These are phyloP conservation scores for Monilinia laxa DNA, from an alignment of 2,329 filamentous ascomycete species.

Conservation along the genomic window DNA sequence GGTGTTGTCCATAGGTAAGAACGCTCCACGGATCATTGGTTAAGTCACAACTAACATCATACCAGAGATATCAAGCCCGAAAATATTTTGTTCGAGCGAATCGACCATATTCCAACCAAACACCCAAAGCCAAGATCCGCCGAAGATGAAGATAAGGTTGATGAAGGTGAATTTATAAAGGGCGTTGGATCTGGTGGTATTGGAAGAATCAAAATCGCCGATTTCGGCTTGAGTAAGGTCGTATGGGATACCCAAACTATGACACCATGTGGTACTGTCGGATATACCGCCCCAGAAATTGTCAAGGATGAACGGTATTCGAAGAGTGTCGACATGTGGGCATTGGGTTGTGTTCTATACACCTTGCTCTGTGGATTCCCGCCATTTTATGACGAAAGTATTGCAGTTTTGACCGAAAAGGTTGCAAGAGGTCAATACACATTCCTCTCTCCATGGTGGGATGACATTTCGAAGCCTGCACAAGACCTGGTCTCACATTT, in stretches of 20 bases:
- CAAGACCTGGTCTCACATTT: slow-evolving; percentile 94
- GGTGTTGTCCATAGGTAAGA: slow-evolving; percentile 95
- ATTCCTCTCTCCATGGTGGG: slow-evolving; percentile 98
- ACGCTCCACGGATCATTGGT: background rate
- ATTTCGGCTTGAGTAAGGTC: slow-evolving; percentile 96
- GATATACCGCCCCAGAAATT: slow-evolving; percentile 96
- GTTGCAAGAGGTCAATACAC: slow-evolving; percentile 96
- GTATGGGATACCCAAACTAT: slow-evolving; percentile 98
- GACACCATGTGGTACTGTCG: slow-evolving; percentile 98
- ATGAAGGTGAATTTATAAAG: slow-evolving; percentile 88
- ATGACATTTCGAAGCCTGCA: slow-evolving; percentile 92
- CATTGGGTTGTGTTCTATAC: slow-evolving; percentile 92
- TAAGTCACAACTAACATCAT: slow-evolving; percentile 40
- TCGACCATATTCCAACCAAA: slow-evolving; percentile 76
- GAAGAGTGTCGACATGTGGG: slow-evolving; percentile 99
- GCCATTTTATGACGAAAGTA: slow-evolving; percentile 97
- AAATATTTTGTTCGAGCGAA: slow-evolving; percentile 90
- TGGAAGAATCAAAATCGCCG: slow-evolving; percentile 93
- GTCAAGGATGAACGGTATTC: slow-evolving; percentile 99
- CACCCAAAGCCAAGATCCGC: slow-evolving; percentile 76
- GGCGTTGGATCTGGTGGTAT: slow-evolving; percentile 87
- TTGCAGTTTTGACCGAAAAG: slow-evolving; percentile 95
- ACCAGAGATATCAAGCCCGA: slow-evolving; percentile 95
- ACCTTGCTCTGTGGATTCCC: slow-evolving; percentile 96
- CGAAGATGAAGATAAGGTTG: slow-evolving; percentile 94